Percentiles rank a stretch among this genome's conserved stretches.
phyloP scores from a whole-genome alignment of 1,284 basidiomycete species.

The Chondrostereum purpureum region DNA sequence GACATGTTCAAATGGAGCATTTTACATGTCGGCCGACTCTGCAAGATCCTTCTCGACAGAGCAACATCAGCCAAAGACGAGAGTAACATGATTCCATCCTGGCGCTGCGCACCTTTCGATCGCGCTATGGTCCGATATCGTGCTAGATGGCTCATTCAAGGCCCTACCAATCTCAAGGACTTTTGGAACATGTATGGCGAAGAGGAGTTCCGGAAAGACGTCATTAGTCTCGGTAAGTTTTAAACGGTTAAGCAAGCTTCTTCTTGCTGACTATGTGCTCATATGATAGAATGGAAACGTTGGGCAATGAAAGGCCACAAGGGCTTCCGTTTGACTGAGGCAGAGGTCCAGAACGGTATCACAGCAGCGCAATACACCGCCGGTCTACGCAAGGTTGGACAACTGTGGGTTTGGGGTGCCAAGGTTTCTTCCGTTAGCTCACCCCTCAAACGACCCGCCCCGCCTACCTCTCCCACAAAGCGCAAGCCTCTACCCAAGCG shows the following conservation, averaged over 20 bases:
- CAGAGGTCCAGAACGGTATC: neutral
- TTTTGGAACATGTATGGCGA: conserved; percentile 34
- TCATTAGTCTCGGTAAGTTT: conserved; percentile 31
- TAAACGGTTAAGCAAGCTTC: no score
- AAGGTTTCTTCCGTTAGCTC: neutral
- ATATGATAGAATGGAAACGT: neutral
- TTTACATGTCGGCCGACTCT: conserved; percentile 32
- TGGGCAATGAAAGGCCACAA: conserved; percentile 1
- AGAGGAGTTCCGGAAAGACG: conserved; percentile 33
- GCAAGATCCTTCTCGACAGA: conserved; percentile 23
- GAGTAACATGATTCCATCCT: conserved; percentile 22
- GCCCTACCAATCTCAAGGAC: conserved; percentile 29
- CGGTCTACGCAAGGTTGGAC: neutral
- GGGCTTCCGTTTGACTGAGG: neutral
- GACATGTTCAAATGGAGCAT: conserved; percentile 32
- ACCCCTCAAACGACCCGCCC: neutral
- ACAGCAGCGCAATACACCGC: neutral
- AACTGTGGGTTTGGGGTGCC: neutral
- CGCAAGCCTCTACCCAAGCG: neutral
- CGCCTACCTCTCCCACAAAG: neutral
- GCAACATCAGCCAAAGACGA: conserved; percentile 21
- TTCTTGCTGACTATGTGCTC: no score
- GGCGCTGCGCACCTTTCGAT: conserved; percentile 34
- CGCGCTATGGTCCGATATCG: conserved; percentile 32
- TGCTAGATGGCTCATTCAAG: conserved; percentile 32